These are phyloP conservation scores for Termitomyces sp. DNA, from an alignment of 768 basidiomycete genomes.

Conservation along the genomic window DNA sequence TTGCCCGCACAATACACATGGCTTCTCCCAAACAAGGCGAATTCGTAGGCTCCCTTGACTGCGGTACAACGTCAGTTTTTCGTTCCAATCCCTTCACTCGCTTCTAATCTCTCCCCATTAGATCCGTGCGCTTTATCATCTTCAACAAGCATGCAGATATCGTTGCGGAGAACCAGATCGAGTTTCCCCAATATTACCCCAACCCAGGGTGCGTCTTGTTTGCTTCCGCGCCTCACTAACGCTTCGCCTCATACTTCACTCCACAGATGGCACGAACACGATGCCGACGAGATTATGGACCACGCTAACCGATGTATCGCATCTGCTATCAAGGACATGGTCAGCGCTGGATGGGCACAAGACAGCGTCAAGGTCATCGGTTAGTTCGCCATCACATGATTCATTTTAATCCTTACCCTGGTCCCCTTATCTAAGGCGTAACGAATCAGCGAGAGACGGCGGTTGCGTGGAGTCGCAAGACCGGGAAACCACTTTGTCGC, in stretches of 20 bases:
- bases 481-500: conserved; percentile 83
- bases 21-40: conserved; percentile 54
- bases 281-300: conserved; percentile 76
- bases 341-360: conserved; percentile 70
- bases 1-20: conserved; percentile 17
- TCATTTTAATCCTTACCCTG: neutral
- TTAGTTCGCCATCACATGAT: conserved; percentile 33
- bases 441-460: conserved; percentile 98
- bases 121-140: conserved; percentile 88
- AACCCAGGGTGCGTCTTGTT: conserved; percentile 62
- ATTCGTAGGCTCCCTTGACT: conserved; percentile 91
- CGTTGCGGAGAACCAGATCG: conserved; percentile 83
- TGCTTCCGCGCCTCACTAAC: neutral
- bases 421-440: conserved; percentile 51
- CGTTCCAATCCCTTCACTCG: neutral
- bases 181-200: conserved; percentile 93
- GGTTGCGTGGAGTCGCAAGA: conserved; percentile 87
- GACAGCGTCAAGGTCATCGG: conserved; percentile 91
- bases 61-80: conserved; percentile 83
- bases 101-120: conserved; percentile 23
- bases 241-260: neutral
- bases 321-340: conserved; percentile 65
- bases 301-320: conserved; percentile 75
- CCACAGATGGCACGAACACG: conserved; percentile 92
- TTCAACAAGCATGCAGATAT: conserved; percentile 88